phyloP scores from a whole-genome alignment of 2,329 filamentous ascomycete genomes.

The Colletotrichum theobromicola region DNA sequence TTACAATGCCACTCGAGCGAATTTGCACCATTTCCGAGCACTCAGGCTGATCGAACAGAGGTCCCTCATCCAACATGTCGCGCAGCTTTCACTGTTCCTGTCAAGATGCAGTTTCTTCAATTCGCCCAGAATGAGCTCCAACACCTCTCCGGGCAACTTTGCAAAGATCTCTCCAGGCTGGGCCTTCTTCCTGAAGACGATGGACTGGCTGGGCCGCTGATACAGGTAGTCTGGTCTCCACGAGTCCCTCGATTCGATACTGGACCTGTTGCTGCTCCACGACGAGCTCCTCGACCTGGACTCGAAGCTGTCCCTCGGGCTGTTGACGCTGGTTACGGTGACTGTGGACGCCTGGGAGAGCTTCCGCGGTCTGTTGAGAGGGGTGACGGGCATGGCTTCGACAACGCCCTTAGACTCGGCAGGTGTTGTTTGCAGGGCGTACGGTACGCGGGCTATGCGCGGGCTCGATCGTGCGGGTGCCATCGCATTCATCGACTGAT shows the following conservation, averaged over 20 bases:
- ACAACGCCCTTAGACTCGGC: constrained; percentile 22
- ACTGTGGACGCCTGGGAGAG: constrained; percentile 35
- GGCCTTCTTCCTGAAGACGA: constrained; percentile 29
- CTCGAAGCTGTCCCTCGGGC: constrained; percentile 32
- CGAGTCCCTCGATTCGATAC: constrained; percentile 43
- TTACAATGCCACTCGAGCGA: constrained; percentile 57
- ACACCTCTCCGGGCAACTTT: constrained; percentile 62
- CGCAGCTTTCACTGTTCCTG: constrained; percentile 56
- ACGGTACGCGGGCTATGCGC: neutral
- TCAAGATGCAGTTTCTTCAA: constrained; percentile 58
- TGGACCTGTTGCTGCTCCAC: constrained; percentile 41
- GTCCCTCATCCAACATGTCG: constrained; percentile 71
- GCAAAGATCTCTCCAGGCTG: constrained; percentile 58
- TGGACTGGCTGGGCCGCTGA: constrained; percentile 26
- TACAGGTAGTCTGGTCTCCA: constrained; percentile 31
- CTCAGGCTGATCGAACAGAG: constrained; percentile 55
- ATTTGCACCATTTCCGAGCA: constrained; percentile 57
- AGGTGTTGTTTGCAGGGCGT: constrained; percentile 29
- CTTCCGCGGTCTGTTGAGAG: constrained; percentile 41
- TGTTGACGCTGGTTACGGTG: constrained; percentile 28
- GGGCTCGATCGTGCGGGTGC: neutral
- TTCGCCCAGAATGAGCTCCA: constrained; percentile 60
- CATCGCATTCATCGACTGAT: constrained; percentile 2
- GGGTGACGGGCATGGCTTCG: constrained; percentile 22
- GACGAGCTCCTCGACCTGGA: constrained; percentile 32